These are phyloP conservation scores for Taxawa tesnikishii DNA, from an alignment of 2,329 filamentous ascomycete species.

Conservation along the genomic window DNA sequence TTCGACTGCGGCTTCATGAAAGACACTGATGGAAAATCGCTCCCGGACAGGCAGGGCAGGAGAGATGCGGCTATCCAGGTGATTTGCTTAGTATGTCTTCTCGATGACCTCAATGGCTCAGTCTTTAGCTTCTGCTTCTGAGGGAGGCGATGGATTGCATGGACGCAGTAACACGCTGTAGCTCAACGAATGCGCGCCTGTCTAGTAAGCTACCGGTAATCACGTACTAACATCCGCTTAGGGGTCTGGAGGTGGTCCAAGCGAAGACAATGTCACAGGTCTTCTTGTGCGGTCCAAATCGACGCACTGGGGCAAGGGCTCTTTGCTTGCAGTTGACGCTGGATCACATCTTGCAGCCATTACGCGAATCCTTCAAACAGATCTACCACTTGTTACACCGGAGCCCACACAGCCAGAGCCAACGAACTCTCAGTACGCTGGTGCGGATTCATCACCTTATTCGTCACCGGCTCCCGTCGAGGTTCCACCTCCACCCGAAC, in stretches of 20 bases:
- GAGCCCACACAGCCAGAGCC: conserved; percentile 10
- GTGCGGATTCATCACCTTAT: conserved; percentile 18
- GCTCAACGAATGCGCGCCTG: too few species aligned
- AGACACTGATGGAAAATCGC: conserved; percentile 21
- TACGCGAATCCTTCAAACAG: conserved; percentile 56
- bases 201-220: too few species aligned
- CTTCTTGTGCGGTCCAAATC: conserved; percentile 75
- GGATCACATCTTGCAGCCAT: conserved; percentile 84
- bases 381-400: conserved; percentile 31
- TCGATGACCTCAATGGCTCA: too few species aligned
- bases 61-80: conserved; percentile 32
- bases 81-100: conserved; percentile 31
- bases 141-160: too few species aligned
- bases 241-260: conserved; percentile 83
- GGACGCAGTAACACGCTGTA: too few species aligned
- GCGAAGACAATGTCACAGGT: conserved; percentile 80
- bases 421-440: conserved; percentile 4
- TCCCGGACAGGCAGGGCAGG: conserved; percentile 22
- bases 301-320: conserved; percentile 69
- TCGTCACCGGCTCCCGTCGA: conserved; percentile 26
- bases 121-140: too few species aligned
- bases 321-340: conserved; percentile 83
- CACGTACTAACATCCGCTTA: too few species aligned
- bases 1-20: conserved; percentile 29
- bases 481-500: conserved; percentile 12